Percentiles rank a stretch among this genome's conserved stretches.
These are phyloP conservation scores for Schizopora paradoxa DNA, from an alignment of 1,284 basidiomycete genomes.

Conservation along the genomic window DNA sequence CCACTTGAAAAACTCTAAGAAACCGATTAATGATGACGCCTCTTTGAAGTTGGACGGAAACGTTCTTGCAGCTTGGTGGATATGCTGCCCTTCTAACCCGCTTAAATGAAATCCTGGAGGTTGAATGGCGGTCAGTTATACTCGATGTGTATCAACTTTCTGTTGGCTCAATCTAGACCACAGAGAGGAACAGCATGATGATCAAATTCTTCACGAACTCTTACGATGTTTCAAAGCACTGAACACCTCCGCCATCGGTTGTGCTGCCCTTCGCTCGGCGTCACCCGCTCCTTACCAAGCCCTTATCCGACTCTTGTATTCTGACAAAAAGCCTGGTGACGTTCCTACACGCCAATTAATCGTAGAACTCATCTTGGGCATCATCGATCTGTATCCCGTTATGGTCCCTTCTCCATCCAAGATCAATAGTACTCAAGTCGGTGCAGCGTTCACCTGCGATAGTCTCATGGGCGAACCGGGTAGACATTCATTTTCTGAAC, in stretches of 20 bases:
- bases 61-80: slow-evolving; percentile 82
- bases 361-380: slow-evolving; percentile 73
- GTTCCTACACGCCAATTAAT: slow-evolving; percentile 87
- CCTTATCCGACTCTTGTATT: slow-evolving; percentile 81
- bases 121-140: slow-evolving; percentile 85
- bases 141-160: slow-evolving; percentile 2
- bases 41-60: slow-evolving; percentile 74
- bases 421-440: no score
- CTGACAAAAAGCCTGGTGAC: slow-evolving; percentile 97
- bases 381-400: slow-evolving; percentile 88
- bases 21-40: slow-evolving; percentile 18
- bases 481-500: slow-evolving; percentile 53
- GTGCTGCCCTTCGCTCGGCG: slow-evolving; percentile 73
- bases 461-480: slow-evolving; percentile 26
- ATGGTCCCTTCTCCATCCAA: slow-evolving; percentile 47
- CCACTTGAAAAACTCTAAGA: no score
- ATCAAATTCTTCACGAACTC: slow-evolving; percentile 88
- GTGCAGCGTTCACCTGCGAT: slow-evolving; percentile 46
- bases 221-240: slow-evolving; percentile 92
- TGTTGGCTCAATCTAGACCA: not conserved
- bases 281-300: slow-evolving; percentile 85
- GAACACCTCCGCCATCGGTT: slow-evolving; percentile 82
- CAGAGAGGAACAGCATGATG: slow-evolving; percentile 97
- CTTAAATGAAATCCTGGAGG: slow-evolving; percentile 87
- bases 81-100: slow-evolving; percentile 80